Evolutionary conservation across 2,329 filamentous ascomycete species (phyloP), one percentile per base, ranked within the genome.

Genomic region (Aspergillus niger): DNA sequence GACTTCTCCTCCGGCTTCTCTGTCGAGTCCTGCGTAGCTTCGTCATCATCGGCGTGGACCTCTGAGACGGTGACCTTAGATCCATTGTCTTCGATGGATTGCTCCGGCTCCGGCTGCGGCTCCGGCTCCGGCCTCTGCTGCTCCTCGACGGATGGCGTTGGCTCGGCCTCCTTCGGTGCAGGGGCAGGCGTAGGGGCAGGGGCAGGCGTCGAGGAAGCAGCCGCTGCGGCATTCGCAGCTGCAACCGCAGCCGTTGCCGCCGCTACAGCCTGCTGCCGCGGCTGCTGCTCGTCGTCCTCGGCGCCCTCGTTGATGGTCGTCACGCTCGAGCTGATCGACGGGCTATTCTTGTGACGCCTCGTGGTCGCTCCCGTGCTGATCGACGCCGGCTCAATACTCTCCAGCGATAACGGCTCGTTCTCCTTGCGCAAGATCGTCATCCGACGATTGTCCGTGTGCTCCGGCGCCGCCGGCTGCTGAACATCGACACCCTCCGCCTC

Each of bases 401-500:
- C 66, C n/a, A 65, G 55, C 7, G 64, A 50, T 7, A 69, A 55
- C 2, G 69, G 55, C n/a, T 73, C 70, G 41, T 65, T 59, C 2
- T 73, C 72, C 59, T 76, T 76, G 8, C 72, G 72, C 50, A 77
- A 49, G n/a, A 77, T 76, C 15, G 74, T 75, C 63, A 77, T 63
- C 32, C 72, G 71, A 50, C 70, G 71, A n/a, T 58, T 68, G 24
- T 74, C 72, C 39, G 62, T 59, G 22, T 66, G 63, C 39, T 73
- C 67, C 48, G 67, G 61, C 43, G 63, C 57, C 15, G 68, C 48
- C n/a, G 38, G 65, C 51, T 67, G 66, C 24, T 69, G 61, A 13
- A 80, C 78, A 65, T 94, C 91, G 2, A 92, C 79, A 0, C 93
- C 94, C 76, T 98, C 94, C 3, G 95, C 94, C 76, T 98, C 94